Evolutionary conservation across 495 filamentous ascomycete genomes (phyloP).

Genomic region (Penicillium nucicola): DNA sequence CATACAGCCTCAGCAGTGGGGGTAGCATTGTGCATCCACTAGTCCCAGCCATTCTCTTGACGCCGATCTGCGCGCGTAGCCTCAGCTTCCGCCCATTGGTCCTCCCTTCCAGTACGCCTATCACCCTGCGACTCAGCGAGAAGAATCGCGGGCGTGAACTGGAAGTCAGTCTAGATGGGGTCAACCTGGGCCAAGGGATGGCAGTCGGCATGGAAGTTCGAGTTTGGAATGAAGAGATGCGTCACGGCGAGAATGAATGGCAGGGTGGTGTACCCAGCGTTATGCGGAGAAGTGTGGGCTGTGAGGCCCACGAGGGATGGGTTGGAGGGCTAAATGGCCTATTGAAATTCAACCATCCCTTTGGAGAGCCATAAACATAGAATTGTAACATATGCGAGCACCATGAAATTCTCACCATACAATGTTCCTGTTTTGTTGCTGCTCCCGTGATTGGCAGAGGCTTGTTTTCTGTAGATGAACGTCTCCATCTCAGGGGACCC

Average conservation of each 20-base stretch:
- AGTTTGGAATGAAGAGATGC: conserved; percentile 76
- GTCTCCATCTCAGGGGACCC: conserved; percentile 9
- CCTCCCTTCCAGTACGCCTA: conserved; percentile 78
- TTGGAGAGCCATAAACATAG: conserved; percentile 63
- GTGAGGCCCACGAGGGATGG: conserved; percentile 80
- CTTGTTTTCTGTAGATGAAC: conserved; percentile 30
- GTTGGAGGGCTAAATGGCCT: conserved; percentile 92
- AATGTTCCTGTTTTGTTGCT: neutral
- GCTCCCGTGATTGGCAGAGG: conserved; percentile 16
- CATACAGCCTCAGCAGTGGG: conserved; percentile 87
- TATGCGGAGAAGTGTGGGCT: conserved; percentile 49
- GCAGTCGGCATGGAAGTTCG: conserved; percentile 82
- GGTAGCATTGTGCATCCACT: conserved; percentile 95
- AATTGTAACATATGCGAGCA: neutral
- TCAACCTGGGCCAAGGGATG: conserved; percentile 65
- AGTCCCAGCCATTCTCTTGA: conserved; percentile 81
- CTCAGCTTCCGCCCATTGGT: conserved; percentile 91
- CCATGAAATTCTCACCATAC: too few relatives aligned
- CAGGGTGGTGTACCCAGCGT: conserved; percentile 57
- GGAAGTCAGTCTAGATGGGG: conserved; percentile 86
- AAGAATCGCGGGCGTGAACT: conserved; percentile 80
- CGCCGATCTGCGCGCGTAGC: conserved; percentile 89
- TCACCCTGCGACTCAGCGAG: conserved; percentile 76
- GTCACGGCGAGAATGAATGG: conserved; percentile 62
- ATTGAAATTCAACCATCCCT: conserved; percentile 97